These are phyloP conservation scores for Cordyceps cateniannulata DNA, from an alignment of 2,329 filamentous ascomycete species.

Conservation along the genomic window DNA sequence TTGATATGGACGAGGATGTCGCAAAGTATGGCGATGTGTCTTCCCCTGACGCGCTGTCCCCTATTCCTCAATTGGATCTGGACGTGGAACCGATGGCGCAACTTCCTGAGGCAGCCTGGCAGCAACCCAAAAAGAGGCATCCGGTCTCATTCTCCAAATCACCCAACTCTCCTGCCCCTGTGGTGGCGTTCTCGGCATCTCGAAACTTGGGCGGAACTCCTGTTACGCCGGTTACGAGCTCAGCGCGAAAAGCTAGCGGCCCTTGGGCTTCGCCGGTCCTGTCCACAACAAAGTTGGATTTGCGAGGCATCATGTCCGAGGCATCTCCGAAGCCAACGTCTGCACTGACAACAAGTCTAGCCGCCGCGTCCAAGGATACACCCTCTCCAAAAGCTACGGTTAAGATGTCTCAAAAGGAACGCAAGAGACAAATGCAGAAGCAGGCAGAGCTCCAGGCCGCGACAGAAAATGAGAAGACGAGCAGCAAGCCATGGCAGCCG, in stretches of 20 bases:
- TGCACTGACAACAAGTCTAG: constrained; percentile 47
- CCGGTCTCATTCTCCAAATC: constrained; percentile 14
- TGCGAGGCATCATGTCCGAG: constrained; percentile 69
- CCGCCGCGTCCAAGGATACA: constrained; percentile 36
- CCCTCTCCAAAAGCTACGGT: constrained; percentile 28
- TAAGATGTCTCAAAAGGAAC: constrained; percentile 86
- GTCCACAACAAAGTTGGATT: constrained; percentile 58
- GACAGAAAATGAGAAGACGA: constrained; percentile 25
- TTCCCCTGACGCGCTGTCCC: constrained; percentile 18
- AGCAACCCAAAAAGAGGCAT: constrained; percentile 20
- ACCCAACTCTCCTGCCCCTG: not conserved
- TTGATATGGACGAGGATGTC: constrained; percentile 76
- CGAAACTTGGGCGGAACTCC: not conserved
- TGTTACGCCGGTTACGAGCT: not conserved
- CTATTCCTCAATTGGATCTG: constrained; percentile 15
- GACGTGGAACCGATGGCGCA: constrained; percentile 24
- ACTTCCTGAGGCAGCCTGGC: constrained; percentile 25
- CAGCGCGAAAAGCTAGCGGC: constrained; percentile 21
- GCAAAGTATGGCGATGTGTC: constrained; percentile 24
- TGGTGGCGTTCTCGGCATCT: not conserved
- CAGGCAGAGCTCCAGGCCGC: constrained; percentile 44
- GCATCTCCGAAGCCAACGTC: constrained; percentile 45
- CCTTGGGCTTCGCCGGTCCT: constrained; percentile 48
- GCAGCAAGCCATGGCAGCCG: constrained; percentile 40
- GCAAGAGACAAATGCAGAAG: constrained; percentile 73